phyloP scores from a whole-genome alignment of 768 basidiomycete species.

The Mycena filopes region DNA sequence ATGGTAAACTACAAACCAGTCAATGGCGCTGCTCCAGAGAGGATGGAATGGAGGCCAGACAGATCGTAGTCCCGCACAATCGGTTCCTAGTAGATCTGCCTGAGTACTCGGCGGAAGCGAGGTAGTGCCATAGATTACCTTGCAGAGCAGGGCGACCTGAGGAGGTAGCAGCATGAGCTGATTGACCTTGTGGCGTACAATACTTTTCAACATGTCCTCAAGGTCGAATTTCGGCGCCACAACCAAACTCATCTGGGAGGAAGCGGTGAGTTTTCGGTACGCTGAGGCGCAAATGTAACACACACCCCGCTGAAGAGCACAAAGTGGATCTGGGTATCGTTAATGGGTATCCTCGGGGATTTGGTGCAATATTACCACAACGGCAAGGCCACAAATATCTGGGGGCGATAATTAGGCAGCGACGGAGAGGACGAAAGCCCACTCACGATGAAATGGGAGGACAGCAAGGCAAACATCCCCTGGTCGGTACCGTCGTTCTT shows the following conservation, averaged over 20 bases:
- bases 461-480: constrained; percentile 53
- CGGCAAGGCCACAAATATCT: constrained; percentile 22
- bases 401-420: constrained; percentile 46
- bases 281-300: neutral
- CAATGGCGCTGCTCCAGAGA: constrained; percentile 50
- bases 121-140: constrained; percentile 20
- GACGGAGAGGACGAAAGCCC: neutral
- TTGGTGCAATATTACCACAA: too few relatives aligned
- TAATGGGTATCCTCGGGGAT: neutral
- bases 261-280: too few relatives aligned
- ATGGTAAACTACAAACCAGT: neutral
- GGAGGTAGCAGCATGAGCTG: constrained; percentile 48
- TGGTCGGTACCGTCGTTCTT: constrained; percentile 48
- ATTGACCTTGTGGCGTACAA: constrained; percentile 51
- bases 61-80: constrained; percentile 46
- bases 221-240: constrained; percentile 58
- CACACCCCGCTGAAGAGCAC: constrained; percentile 19
- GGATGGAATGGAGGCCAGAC: constrained; percentile 39
- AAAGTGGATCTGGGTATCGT: constrained; percentile 7
- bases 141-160: constrained; percentile 48
- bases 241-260: constrained; percentile 47
- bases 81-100: constrained; percentile 47
- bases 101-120: neutral
- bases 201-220: constrained; percentile 50
- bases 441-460: constrained; percentile 51